Percentiles rank a stretch among this genome's conserved stretches.
These are phyloP conservation scores for Calonectria leucothoes DNA, from an alignment of 2,329 filamentous ascomycete genomes.

Conservation along the genomic window DNA sequence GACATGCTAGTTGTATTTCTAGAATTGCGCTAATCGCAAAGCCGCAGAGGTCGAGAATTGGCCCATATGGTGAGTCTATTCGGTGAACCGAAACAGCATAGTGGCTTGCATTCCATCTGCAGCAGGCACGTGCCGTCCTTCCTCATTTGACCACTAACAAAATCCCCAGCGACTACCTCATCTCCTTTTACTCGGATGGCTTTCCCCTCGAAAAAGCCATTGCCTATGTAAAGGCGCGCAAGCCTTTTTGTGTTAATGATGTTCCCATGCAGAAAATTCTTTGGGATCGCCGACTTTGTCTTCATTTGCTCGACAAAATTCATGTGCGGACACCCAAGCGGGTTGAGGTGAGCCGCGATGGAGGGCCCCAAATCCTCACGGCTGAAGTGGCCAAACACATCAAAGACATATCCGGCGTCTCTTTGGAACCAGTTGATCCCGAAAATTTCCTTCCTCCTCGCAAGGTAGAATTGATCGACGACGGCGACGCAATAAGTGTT, in stretches of 20 bases:
- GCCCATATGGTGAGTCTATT: conserved; percentile 78
- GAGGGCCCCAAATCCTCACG: conserved; percentile 83
- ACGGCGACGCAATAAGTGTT: conserved; percentile 88
- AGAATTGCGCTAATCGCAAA: conserved; percentile 27
- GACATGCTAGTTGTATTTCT: neutral
- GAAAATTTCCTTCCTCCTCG: conserved; percentile 72
- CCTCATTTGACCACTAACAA: conserved; percentile 36
- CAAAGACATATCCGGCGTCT: conserved; percentile 82
- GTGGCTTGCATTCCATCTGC: conserved; percentile 41
- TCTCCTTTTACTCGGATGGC: conserved; percentile 98
- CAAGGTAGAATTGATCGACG: conserved; percentile 87
- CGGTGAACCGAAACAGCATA: conserved; percentile 51
- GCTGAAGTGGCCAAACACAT: conserved; percentile 84
- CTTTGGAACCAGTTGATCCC: conserved; percentile 76
- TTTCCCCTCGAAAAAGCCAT: conserved; percentile 98
- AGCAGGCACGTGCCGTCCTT: conserved; percentile 41
- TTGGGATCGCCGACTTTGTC: conserved; percentile 93
- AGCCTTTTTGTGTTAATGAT: conserved; percentile 98
- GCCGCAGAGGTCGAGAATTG: conserved; percentile 85
- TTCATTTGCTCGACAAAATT: conserved; percentile 89
- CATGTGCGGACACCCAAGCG: conserved; percentile 89
- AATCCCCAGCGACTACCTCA: conserved; percentile 81
- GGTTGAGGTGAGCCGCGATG: conserved; percentile 92
- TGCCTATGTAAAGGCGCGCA: conserved; percentile 90
- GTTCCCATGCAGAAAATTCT: conserved; percentile 96